These are phyloP conservation scores for Laguncularia racemosa DNA, from an alignment of 345 rosid genomes.

Conservation along the genomic window DNA sequence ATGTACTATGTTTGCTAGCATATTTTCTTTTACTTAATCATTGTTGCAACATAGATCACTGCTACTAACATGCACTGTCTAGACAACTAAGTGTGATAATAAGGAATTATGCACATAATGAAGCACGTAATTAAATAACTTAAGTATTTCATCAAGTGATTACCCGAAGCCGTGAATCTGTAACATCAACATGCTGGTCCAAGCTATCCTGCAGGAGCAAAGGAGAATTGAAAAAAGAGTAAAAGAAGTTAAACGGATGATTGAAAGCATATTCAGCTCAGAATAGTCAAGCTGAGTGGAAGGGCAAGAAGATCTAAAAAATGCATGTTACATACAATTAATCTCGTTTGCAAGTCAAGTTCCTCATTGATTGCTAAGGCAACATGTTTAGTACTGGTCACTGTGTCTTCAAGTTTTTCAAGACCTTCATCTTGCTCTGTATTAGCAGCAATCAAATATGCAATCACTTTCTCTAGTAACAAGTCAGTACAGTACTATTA, in stretches of 20 bases:
- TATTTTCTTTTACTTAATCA: too few relatives aligned
- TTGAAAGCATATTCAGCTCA: neutral
- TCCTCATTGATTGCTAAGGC: constrained; percentile 44
- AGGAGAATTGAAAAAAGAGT: neutral
- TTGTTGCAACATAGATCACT: too few relatives aligned
- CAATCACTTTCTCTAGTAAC: neutral
- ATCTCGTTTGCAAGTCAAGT: constrained; percentile 34
- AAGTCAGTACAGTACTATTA: neutral
- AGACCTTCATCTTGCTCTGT: constrained; percentile 48
- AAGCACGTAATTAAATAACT: too few relatives aligned
- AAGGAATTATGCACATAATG: too few relatives aligned
- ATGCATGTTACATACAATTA: constrained; percentile 21
- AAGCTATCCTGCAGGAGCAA: constrained; percentile 27
- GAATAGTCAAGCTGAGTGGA: neutral
- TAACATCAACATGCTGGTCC: constrained; percentile 37
- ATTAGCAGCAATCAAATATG: neutral
- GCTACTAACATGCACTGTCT: too few relatives aligned
- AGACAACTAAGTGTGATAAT: too few relatives aligned
- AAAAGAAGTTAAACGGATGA: neutral
- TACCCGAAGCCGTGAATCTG: constrained; percentile 34
- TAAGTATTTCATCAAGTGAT: neutral
- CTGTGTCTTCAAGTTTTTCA: constrained; percentile 36
- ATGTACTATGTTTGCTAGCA: too few relatives aligned
- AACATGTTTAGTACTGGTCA: constrained; percentile 39
- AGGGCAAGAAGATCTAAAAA: neutral